Base-by-base conservation (phyloP, 2,329 filamentous ascomycete genomes). In the Paecilomyces variotii region DNA sequence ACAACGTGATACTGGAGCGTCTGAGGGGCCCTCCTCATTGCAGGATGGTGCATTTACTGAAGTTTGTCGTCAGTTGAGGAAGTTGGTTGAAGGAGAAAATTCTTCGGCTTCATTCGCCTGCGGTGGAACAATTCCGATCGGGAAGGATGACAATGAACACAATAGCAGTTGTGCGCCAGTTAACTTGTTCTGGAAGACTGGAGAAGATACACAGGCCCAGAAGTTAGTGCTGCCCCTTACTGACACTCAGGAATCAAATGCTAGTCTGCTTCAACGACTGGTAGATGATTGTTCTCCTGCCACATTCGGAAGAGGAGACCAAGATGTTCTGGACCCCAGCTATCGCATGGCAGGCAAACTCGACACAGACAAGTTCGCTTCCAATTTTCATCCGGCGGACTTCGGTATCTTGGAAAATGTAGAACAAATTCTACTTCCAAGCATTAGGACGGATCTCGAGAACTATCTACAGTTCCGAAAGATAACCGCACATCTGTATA, bases 261-360 rank as follows among this genome's bases (percentile, higher is more conserved):
- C 45, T 52, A 28, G 4, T 49, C 55, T 24, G 14, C 57, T 63
- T 14, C 56, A 62, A 1, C 57, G 63, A 3, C 63, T 79, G 0
- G 61, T 75, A 0, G 50, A 61, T 0, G 69, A 73, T 27, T 76
- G 72, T 58, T 59, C 65, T 49, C 79, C 80, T 0, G 83, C 82
- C 0, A 79, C 75, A 0, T 84, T 84, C 62, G 82, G 82, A 0
- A 61, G 63, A 4, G 72, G 72, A 0, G 71, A 73, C 1, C 34
- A 80, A 59, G 75, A 83, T 58, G 73, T 84, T 0, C 66, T 78
- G 1, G 82, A 86, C 59, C 77, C 81, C 57, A 67, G 68, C 0
- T 84, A 84, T 59, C 77, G 83, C 19, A 81, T 79, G 59, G 83
- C 82, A 0, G 67, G 69, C 0, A 80, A 83, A 64, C 64, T 86